phyloP scores from a whole-genome alignment of 495 filamentous ascomycete genomes.

The Aspergillus panamensis region DNA sequence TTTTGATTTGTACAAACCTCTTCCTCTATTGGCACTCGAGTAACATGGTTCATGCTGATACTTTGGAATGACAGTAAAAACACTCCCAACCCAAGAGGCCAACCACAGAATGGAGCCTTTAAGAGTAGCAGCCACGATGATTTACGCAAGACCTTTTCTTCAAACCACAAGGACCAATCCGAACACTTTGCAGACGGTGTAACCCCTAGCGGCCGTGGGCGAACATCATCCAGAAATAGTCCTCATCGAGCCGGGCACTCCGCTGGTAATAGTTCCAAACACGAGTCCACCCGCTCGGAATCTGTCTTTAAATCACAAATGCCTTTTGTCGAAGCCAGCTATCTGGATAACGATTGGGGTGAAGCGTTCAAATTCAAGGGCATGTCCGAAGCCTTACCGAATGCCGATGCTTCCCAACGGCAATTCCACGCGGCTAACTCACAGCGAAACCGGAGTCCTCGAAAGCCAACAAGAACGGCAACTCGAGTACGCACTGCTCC shows the following conservation, averaged over 20 bases:
- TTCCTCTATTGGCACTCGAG: neutral
- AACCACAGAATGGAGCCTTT: conserved; percentile 22
- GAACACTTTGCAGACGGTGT: conserved; percentile 49
- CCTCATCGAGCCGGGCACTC: conserved; percentile 16
- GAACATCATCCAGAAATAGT: conserved; percentile 22
- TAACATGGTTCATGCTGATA: neutral
- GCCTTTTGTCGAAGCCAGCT: conserved; percentile 47
- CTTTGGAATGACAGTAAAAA: neutral
- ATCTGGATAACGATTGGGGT: conserved; percentile 64
- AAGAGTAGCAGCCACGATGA: conserved; percentile 63
- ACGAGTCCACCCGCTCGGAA: conserved; percentile 18
- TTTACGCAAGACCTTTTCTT: conserved; percentile 71
- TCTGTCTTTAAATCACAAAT: conserved; percentile 26
- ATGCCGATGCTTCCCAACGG: conserved; percentile 29
- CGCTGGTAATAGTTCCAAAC: conserved; percentile 15
- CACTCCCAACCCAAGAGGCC: conserved; percentile 8
- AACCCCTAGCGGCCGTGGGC: conserved; percentile 34
- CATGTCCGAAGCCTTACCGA: conserved; percentile 48
- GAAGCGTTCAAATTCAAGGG: conserved; percentile 53
- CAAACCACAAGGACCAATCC: conserved; percentile 48
- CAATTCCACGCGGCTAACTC: conserved; percentile 25
- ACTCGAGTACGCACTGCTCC: conserved; percentile 29
- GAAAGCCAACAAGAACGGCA: conserved; percentile 29
- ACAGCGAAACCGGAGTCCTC: conserved; percentile 37
- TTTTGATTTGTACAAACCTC: conserved; percentile 1